Percentiles rank a stretch among this genome's conserved stretches.
Conservation (phyloP, 1,284 basidiomycete species). For the Cryptococcus hybrid region DNA sequence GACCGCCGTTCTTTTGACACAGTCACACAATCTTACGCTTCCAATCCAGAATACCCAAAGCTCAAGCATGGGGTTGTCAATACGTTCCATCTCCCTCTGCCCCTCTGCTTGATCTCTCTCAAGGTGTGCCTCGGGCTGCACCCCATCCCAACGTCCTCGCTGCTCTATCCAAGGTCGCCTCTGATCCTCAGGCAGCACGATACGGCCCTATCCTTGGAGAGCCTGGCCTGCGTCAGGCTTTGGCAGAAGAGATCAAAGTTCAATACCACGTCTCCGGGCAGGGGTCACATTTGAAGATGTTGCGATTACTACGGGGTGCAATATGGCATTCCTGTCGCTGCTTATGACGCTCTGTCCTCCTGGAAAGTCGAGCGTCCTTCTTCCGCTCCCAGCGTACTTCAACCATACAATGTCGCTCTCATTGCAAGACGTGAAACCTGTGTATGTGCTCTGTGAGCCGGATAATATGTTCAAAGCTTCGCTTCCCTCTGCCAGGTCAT, state of each 20-base stretch:
- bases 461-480: conserved; percentile 64
- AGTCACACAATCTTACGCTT: not conserved
- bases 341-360: conserved; percentile 60
- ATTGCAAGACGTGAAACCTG: conserved; percentile 62
- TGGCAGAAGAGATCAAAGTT: conserved; percentile 64
- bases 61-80: conserved; percentile 61
- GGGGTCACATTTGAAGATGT: conserved; percentile 16
- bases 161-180: conserved; percentile 55
- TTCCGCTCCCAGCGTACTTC: conserved; percentile 80
- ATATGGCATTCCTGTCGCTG: conserved; percentile 48
- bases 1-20: not conserved
- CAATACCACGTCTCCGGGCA: conserved; percentile 56
- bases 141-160: conserved; percentile 60
- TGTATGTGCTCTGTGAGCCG: conserved; percentile 62
- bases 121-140: conserved; percentile 64
- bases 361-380: conserved; percentile 67
- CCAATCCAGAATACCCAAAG: conserved; percentile 62
- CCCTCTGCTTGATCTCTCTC: conserved; percentile 71
- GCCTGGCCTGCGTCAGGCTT: conserved; percentile 56
- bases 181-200: conserved; percentile 54
- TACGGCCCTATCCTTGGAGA: conserved; percentile 72
- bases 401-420: conserved; percentile 76
- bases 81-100: conserved; percentile 51
- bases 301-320: conserved; percentile 47
- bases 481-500: conserved; percentile 24